Base-by-base conservation (phyloP, 306 rosid species). In the Trifolium repens region DNA sequence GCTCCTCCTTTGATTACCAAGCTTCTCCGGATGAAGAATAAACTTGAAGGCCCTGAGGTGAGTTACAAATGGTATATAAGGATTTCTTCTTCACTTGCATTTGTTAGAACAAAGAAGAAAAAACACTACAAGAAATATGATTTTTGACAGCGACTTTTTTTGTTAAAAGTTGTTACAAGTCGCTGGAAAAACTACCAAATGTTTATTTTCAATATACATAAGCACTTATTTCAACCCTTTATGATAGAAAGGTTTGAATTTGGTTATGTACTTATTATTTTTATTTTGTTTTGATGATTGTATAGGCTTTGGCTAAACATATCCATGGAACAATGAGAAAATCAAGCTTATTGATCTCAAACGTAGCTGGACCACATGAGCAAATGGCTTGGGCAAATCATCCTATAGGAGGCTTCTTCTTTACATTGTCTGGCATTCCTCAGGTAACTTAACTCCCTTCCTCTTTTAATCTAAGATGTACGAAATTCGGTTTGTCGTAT, bases 371-470 rank as follows among this genome's bases (percentile, higher is more conserved):
- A 44, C 78, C 78, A 60, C 5, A 61, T 11, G 71, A 59, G 62
- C 60, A 74, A 61, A 74, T 74, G 78, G 60, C 78, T 46, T 27
- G 53, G 49, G 78, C 47, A 4, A 74, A 61, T 74, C 78, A 74
- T 46, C 78, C 78, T 43, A 74, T 74, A 61, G 66, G 13, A 10
- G 49, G 59, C 22, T 32, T 74, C 61, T 61, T 62, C 61, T 74
- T 43, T 74, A 74, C 71, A 0, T 10, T 46, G 14, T 49, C 49
- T 4, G 78, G 78, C 5, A 5, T 60, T 49, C 78, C 78, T 15
- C 70, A 30, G 71, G 78, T 73, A 73, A 39, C 27, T 11, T 12
- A 16, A 22, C 16, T 69, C 53, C 35, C 32, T 49, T 30, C 44
- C 16, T 19, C 34, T 40, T 40, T 50, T 22, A n/a, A 17, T 17